phyloP scores from a whole-genome alignment of 805 yeast genomes.

The Yarrowia osloensis region DNA sequence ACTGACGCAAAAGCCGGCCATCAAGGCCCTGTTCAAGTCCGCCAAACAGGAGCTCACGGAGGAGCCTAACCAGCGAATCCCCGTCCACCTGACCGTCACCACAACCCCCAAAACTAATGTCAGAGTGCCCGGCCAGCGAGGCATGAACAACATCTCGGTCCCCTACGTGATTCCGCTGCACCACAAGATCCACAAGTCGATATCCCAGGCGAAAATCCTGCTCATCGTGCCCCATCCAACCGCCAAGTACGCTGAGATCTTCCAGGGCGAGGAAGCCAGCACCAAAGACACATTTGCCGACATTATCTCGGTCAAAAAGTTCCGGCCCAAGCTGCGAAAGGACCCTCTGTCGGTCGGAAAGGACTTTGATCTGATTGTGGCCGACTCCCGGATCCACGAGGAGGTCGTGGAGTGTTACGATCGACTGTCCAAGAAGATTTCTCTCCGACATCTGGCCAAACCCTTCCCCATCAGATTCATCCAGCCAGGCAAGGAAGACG shows the following conservation, averaged over 20 bases:
- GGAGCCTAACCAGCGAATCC: constrained; percentile 10
- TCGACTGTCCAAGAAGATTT: constrained; percentile 19
- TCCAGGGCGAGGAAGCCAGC: constrained; percentile 51
- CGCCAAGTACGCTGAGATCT: constrained; percentile 52
- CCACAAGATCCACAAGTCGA: constrained; percentile 34
- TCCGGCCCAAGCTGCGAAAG: constrained; percentile 50
- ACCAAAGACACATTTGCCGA: constrained; percentile 65
- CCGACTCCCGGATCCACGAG: constrained; percentile 68
- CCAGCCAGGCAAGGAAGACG: constrained; percentile 35
- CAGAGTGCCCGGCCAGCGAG: constrained; percentile 25
- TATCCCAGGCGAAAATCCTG: constrained; percentile 32
- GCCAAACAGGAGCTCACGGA: constrained; percentile 24
- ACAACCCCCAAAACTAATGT: constrained; percentile 15
- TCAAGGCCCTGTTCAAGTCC: constrained; percentile 32
- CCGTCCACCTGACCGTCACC: constrained; percentile 21
- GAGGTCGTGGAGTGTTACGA: constrained; percentile 26
- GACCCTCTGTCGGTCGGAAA: constrained; percentile 53
- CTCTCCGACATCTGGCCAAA: not conserved
- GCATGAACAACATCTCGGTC: constrained; percentile 23
- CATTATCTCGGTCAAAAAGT: constrained; percentile 59
- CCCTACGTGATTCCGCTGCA: constrained; percentile 36
- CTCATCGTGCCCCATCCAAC: constrained; percentile 77
- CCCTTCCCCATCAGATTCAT: constrained; percentile 21
- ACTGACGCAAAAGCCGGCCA: constrained; percentile 31
- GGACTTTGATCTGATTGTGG: constrained; percentile 58